Evolutionary conservation across 2,329 filamentous ascomycete species (phyloP).

Genomic region (Xylaria digitata): DNA sequence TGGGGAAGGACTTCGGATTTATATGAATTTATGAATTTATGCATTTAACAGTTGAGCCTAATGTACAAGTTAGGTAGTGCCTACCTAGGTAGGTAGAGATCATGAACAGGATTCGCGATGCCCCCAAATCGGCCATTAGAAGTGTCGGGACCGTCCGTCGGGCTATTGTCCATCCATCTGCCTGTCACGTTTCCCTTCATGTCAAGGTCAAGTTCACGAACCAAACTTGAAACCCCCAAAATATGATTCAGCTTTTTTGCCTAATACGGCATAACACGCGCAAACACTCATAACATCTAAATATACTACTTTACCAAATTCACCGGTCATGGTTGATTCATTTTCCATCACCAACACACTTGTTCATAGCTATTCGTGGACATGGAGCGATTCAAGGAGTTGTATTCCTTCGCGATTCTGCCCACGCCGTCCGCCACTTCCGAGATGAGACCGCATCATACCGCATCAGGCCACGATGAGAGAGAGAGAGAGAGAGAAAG

Average conservation of each 20-base stretch:
- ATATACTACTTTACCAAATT: slow-evolving; percentile 5
- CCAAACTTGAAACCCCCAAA: slow-evolving; percentile 20
- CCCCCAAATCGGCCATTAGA: background rate
- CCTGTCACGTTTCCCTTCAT: background rate
- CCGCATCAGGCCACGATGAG: slow-evolving; percentile 6
- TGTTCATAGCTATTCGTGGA: slow-evolving; percentile 6
- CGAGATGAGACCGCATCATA: slow-evolving; percentile 28
- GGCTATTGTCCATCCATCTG: background rate
- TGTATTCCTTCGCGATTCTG: slow-evolving; percentile 13
- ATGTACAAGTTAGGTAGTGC: too few relatives aligned
- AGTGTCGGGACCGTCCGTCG: slow-evolving; percentile 10
- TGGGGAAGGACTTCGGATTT: too few relatives aligned
- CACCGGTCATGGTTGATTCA: background rate
- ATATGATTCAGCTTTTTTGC: background rate
- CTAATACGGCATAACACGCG: too few relatives aligned
- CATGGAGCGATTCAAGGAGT: background rate
- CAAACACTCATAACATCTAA: slow-evolving; percentile 14
- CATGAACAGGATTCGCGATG: too few relatives aligned
- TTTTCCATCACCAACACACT: background rate
- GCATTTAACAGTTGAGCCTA: too few relatives aligned
- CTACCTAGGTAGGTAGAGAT: too few relatives aligned
- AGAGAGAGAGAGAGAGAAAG: background rate
- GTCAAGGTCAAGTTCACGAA: background rate
- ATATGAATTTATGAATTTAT: too few relatives aligned
- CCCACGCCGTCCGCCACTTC: slow-evolving; percentile 14